Evolutionary conservation across 129 eudicot genomes (phyloP), one percentile per base, ranked within the genome.

Genomic region (Artemisia annua): DNA sequence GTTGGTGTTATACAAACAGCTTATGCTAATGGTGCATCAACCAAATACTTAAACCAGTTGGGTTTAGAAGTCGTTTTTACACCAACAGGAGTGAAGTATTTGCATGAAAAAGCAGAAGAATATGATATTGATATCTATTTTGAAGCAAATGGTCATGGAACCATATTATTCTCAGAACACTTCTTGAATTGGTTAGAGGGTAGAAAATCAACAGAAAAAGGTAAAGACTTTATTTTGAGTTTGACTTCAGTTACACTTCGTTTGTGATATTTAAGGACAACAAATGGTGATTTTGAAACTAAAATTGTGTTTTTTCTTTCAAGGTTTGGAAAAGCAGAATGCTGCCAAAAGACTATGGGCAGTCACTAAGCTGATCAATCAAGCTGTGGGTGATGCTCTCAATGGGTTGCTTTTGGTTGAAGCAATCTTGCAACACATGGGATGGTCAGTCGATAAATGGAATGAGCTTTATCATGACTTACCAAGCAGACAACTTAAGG

Each of bases 71-170:
- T 89, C 58, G 76, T 76, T n/a, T 78, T 87, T 74, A 85, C 98
- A 59, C 96, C 96, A 46, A 93, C 98, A 7, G 96, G 98, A 66
- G 98, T 92, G 44, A 92, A 92, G 72, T 84, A 87, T 77, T 81
- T 92, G 85, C 98, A 92, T 59, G 95, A 67, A 70, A 87, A 92
- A 78, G 98, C 98, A 28, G 85, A 87, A 11, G 95, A 89, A 49
- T 89, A 65, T 80, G 98, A 89, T 71, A 85, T 92, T 61, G 96
- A 96, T 55, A 83, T 92, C 63, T 92, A 92, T 80, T 92, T 92
- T 71, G 98, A 89, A 75, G 98, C 98, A 71, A 92, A 89, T 84
- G 98, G 98, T 66, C 98, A 93, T 73, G 97, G 98, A 43, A 93
- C 98, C 57, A 68, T 90, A 73, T 80, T 93, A 84, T 93, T 93